phyloP scores from a whole-genome alignment of 345 rosid genomes.

The Syzygium jambos region DNA sequence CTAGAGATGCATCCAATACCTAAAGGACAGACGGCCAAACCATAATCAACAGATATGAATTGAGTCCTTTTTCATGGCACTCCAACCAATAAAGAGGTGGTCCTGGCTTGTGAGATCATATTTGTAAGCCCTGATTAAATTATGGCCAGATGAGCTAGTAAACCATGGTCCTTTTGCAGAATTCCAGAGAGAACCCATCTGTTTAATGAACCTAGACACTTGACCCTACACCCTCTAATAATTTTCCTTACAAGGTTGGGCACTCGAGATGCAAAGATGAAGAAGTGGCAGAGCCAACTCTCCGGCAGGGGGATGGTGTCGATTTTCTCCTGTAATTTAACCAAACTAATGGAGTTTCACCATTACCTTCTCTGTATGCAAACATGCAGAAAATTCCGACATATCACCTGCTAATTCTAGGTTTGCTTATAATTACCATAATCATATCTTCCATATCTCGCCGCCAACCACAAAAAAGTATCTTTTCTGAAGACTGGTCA shows the following conservation, averaged over 20 bases:
- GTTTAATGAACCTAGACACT: neutral
- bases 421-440: constrained; percentile 43
- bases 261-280: neutral
- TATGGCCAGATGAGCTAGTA: neutral
- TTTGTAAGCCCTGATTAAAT: neutral
- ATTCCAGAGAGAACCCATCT: neutral
- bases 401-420: neutral
- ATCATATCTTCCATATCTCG: constrained; percentile 86
- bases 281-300: neutral
- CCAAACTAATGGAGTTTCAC: neutral
- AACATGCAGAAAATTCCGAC: neutral
- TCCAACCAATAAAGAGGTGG: neutral
- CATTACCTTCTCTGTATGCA: neutral
- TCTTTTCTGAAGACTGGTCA: constrained; percentile 50
- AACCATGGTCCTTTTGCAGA: neutral
- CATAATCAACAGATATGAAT: neutral
- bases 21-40: constrained; percentile 8
- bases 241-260: too few species aligned
- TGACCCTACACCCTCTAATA: neutral
- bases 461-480: constrained; percentile 75
- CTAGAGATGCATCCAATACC: constrained; percentile 69
- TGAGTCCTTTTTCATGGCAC: neutral
- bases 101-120: neutral
- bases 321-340: neutral
- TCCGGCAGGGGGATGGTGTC: neutral